Evolutionary conservation across 768 basidiomycete species (phyloP).

Genomic region (Pleurotus pulmonarius): DNA sequence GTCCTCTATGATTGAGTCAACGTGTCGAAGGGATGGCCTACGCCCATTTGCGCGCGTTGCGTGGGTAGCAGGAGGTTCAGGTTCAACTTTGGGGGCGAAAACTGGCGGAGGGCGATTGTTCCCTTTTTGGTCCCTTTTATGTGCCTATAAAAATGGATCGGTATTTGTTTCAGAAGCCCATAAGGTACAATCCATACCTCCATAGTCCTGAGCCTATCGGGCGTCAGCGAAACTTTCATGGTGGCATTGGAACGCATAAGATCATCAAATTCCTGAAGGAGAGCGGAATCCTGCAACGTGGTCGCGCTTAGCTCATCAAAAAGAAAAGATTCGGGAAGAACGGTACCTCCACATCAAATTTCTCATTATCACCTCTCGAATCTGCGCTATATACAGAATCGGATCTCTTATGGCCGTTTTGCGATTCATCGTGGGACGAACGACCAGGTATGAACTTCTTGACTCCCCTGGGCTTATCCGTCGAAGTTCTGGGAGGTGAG

Average conservation of each 20-base stretch:
- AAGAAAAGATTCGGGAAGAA: conserved; percentile 7
- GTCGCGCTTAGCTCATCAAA: conserved; percentile 9
- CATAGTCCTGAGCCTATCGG: conserved; percentile 89
- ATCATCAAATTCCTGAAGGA: conserved; percentile 86
- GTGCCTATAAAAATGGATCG: conserved; percentile 38
- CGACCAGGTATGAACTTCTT: conserved; percentile 50
- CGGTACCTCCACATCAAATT: conserved; percentile 32
- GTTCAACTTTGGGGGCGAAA: conserved; percentile 31
- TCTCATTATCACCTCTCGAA: conserved; percentile 24
- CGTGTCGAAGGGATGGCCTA: conserved; percentile 46
- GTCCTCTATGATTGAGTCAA: conserved; percentile 65
- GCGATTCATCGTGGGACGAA: conserved; percentile 30
- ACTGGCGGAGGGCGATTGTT: conserved; percentile 34
- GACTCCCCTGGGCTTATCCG: conserved; percentile 59
- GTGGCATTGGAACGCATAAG: conserved; percentile 87
- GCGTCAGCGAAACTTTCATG: conserved; percentile 94
- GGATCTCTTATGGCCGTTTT: conserved; percentile 49
- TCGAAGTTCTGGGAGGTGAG: conserved; percentile 47
- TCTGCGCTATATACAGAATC: conserved; percentile 52
- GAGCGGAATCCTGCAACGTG: conserved; percentile 43
- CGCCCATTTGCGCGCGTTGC: conserved; percentile 30
- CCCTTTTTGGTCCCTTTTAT: conserved; percentile 70
- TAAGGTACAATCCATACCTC: conserved; percentile 58
- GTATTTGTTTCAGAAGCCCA: conserved; percentile 13
- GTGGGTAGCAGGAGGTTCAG: conserved; percentile 21